These are phyloP conservation scores for Arthromyces matolae DNA, from an alignment of 768 basidiomycete species.

Conservation along the genomic window DNA sequence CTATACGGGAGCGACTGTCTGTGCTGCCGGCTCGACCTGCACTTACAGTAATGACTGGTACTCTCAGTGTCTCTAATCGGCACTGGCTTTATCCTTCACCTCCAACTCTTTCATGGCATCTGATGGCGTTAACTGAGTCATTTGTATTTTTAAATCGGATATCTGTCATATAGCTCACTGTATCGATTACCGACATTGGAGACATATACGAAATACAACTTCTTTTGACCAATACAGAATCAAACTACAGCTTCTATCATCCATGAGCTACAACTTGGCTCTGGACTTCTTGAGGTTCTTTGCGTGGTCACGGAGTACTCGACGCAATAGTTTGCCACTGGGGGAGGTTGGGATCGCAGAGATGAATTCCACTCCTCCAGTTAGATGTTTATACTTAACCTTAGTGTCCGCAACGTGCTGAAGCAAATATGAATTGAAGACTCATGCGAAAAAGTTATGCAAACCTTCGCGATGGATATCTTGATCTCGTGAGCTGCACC, in stretches of 20 bases:
- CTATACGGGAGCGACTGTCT: no score
- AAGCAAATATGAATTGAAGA: neutral
- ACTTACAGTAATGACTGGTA: no score
- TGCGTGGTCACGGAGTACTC: slow-evolving; percentile 48
- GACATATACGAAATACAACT: no score
- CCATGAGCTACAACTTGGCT: slow-evolving; percentile 7
- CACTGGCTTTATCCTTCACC: no score
- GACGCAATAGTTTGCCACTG: slow-evolving; percentile 53
- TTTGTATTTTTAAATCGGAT: no score
- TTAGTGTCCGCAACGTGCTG: slow-evolving; percentile 56
- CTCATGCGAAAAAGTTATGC: neutral
- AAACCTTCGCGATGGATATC: slow-evolving; percentile 46
- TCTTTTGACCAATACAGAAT: no score
- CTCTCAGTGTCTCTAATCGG: no score
- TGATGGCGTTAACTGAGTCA: no score
- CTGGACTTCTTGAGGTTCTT: slow-evolving; percentile 17
- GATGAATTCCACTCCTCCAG: slow-evolving; percentile 56
- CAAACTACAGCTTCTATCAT: neutral
- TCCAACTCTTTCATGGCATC: no score
- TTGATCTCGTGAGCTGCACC: slow-evolving; percentile 33
- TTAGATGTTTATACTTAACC: slow-evolving; percentile 53
- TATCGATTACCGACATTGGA: no score
- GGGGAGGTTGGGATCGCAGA: slow-evolving; percentile 58
- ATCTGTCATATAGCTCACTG: no score
- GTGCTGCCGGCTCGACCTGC: no score